phyloP scores from a whole-genome alignment of 1,284 basidiomycete genomes.

The Cerioporus squamosus region DNA sequence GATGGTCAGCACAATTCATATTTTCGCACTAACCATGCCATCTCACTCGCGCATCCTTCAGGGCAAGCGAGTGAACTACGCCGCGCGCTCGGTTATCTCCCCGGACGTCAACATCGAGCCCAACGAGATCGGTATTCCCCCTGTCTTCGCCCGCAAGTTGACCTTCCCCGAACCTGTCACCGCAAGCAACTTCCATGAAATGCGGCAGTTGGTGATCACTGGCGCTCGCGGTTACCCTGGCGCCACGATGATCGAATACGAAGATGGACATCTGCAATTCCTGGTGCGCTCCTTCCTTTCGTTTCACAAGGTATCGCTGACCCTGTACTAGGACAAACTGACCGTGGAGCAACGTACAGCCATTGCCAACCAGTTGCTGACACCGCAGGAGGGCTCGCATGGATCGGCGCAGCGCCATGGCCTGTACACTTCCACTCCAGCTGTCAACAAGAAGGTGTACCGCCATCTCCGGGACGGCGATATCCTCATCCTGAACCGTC shows the following conservation, averaged over 20 bases:
- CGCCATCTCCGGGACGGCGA: constrained; percentile 96
- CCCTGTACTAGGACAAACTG: constrained; percentile 75
- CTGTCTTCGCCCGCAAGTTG: constrained; percentile 95
- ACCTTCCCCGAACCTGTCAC: constrained; percentile 99
- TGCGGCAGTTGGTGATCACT: constrained; percentile 92
- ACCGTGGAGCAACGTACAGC: constrained; percentile 90
- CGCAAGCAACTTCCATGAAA: constrained; percentile 85
- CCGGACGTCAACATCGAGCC: constrained; percentile 99
- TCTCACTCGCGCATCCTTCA: constrained; percentile 36
- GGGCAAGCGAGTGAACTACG: constrained; percentile 99
- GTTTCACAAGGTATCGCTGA: background rate
- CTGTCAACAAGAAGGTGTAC: constrained; percentile 97
- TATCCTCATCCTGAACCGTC: constrained; percentile 95
- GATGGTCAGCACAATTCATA: constrained; percentile 72
- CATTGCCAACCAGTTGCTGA: constrained; percentile 96
- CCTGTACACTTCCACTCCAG: constrained; percentile 70
- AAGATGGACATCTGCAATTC: constrained; percentile 88
- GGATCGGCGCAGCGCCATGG: constrained; percentile 54
- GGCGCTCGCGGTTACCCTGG: constrained; percentile 93
- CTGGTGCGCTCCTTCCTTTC: constrained; percentile 53
- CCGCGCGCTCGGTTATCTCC: constrained; percentile 98
- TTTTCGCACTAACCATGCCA: background rate
- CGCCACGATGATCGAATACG: constrained; percentile 93
- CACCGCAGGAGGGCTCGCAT: constrained; percentile 81
- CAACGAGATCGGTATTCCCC: constrained; percentile 98